Percentiles rank a stretch among this genome's conserved stretches.
Evolutionary conservation across 2,329 filamentous ascomycete species (phyloP).

Genomic region (Fusarium verrucosum): DNA sequence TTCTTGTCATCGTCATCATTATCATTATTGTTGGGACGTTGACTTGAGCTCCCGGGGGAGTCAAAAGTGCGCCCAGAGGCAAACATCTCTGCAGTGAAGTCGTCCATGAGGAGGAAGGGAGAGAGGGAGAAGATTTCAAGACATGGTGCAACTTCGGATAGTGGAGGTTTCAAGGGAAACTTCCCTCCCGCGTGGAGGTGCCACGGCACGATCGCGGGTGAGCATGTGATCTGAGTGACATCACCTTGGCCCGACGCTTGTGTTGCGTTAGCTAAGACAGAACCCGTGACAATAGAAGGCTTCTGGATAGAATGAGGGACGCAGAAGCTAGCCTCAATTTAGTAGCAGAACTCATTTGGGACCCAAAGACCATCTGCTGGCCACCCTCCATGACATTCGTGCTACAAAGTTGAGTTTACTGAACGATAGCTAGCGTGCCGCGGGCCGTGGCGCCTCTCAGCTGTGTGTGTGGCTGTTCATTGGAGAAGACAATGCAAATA

Average conservation of each 20-base stretch:
- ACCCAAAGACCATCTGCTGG: not conserved
- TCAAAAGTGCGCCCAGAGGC: constrained; percentile 42
- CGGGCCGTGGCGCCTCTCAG: constrained; percentile 30
- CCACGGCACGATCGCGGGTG: constrained; percentile 23
- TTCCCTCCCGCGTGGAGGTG: constrained; percentile 26
- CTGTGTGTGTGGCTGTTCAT: not conserved
- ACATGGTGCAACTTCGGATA: constrained; percentile 29
- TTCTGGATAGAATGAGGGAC: not conserved
- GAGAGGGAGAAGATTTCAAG: constrained; percentile 23
- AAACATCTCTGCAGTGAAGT: constrained; percentile 51
- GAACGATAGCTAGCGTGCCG: constrained; percentile 21
- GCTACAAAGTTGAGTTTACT: constrained; percentile 12
- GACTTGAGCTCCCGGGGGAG: constrained; percentile 26
- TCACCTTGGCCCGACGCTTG: constrained; percentile 15
- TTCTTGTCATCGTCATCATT: constrained; percentile 13
- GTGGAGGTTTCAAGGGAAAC: constrained; percentile 10
- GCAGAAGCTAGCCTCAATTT: constrained; percentile 5
- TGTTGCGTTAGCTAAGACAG: not conserved
- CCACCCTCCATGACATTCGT: constrained; percentile 10
- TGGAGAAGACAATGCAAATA: not conserved
- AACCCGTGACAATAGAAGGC: not conserved
- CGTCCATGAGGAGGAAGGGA: constrained; percentile 48
- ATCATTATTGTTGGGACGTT: constrained; percentile 17
- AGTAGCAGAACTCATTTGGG: not conserved
- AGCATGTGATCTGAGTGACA: constrained; percentile 39